Conservation (phyloP, 2,329 filamentous ascomycete species). For the Cladosporium colombiae region DNA sequence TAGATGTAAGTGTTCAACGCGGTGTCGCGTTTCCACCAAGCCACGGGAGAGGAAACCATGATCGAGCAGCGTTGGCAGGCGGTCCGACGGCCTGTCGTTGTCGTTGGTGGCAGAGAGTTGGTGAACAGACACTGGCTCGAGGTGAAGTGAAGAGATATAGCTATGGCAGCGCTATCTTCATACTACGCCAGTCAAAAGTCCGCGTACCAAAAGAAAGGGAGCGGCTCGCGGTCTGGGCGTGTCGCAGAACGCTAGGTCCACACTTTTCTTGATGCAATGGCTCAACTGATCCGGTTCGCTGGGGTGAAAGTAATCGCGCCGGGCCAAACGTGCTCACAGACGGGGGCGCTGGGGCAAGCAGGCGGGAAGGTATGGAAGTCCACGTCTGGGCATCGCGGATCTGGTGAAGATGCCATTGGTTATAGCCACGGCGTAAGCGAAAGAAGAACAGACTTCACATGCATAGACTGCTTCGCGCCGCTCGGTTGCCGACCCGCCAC, state of each 20-base stretch:
- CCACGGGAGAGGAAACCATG: not conserved
- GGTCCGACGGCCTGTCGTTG: not conserved
- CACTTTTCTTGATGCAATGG: not conserved
- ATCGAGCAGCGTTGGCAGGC: not conserved
- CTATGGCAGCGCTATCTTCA: not conserved
- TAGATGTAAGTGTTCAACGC: conserved; percentile 23
- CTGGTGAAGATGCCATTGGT: not conserved
- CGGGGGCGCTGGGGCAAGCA: not conserved
- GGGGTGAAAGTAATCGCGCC: not conserved
- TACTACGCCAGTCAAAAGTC: not conserved
- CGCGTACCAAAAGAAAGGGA: not conserved
- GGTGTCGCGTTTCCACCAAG: conserved; percentile 21
- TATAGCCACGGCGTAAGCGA: not conserved
- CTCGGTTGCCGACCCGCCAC: not conserved
- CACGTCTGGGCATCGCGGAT: not conserved
- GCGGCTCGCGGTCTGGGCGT: not conserved
- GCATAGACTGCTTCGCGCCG: not conserved
- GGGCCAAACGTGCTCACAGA: not conserved
- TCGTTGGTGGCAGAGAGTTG: not conserved
- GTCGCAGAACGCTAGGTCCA: not conserved
- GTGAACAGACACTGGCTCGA: not conserved
- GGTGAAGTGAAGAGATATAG: not conserved
- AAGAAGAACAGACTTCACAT: not conserved
- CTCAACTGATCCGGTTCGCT: not conserved
- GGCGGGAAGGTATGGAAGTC: not conserved